Evolutionary conservation across 164 flowering plant genomes (phyloP).

Genomic region (Buxus sempervirens): DNA sequence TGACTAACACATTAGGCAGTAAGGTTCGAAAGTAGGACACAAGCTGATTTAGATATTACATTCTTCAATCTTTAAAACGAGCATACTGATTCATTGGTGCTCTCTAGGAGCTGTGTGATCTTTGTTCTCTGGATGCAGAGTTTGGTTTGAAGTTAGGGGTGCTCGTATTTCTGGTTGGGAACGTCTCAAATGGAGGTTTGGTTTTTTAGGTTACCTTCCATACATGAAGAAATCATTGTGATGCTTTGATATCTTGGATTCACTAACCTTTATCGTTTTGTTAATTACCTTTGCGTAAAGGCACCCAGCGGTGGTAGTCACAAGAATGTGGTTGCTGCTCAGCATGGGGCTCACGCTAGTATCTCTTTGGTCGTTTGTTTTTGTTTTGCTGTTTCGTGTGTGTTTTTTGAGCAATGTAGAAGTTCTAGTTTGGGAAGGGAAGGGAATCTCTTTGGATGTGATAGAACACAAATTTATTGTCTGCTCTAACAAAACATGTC

Average conservation of each 20-base stretch:
- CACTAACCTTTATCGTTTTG: constrained; percentile 30
- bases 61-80: constrained; percentile 51
- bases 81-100: constrained; percentile 55
- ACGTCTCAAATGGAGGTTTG: constrained; percentile 50
- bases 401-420: constrained; percentile 10
- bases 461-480: neutral
- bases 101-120: constrained; percentile 33
- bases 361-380: constrained; percentile 16
- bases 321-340: constrained; percentile 20
- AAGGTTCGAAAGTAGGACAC: constrained; percentile 20
- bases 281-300: constrained; percentile 21
- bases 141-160: constrained; percentile 19
- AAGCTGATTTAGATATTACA: constrained; percentile 28
- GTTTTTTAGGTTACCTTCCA: constrained; percentile 39
- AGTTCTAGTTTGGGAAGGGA: constrained; percentile 4
- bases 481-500: constrained; percentile 13
- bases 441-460: neutral
- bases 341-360: constrained; percentile 14
- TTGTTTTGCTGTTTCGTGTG: constrained; percentile 3
- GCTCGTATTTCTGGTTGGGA: constrained; percentile 27
- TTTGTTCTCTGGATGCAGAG: constrained; percentile 49
- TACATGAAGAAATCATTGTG: constrained; percentile 32
- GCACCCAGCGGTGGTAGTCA: constrained; percentile 14
- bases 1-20: constrained; percentile 34
- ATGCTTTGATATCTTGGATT: constrained; percentile 31